phyloP scores from a whole-genome alignment of 495 filamentous ascomycete genomes.

The Penicillium simplicissimum region DNA sequence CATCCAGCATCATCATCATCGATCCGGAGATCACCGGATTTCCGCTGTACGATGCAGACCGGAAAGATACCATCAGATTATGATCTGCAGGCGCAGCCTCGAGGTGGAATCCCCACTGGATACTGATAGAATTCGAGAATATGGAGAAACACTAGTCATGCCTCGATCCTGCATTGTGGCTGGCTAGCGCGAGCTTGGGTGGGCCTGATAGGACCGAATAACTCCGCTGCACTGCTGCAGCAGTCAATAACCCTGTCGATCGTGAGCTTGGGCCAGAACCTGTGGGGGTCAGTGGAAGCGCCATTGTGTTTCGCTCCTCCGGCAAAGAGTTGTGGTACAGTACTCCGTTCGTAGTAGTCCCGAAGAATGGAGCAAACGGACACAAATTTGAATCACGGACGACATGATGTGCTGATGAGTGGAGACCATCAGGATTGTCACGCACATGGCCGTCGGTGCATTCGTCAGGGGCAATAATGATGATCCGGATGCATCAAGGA shows the following conservation, averaged over 20 bases:
- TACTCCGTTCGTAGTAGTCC: too few species aligned
- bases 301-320: background rate
- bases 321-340: background rate
- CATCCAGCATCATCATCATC: background rate
- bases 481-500: background rate
- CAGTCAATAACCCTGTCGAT: slow-evolving; percentile 15
- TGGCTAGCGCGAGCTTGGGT: slow-evolving; percentile 21
- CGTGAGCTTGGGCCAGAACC: slow-evolving; percentile 1
- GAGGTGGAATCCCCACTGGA: slow-evolving; percentile 1
- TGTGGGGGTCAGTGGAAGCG: background rate
- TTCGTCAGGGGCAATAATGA: background rate
- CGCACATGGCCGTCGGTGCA: background rate
- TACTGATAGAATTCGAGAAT: slow-evolving; percentile 1
- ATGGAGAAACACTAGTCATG: background rate
- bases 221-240: slow-evolving; percentile 5
- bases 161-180: slow-evolving; percentile 6
- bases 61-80: slow-evolving; percentile 14
- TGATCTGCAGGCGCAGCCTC: slow-evolving; percentile 21
- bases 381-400: background rate
- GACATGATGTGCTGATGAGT: background rate
- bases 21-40: slow-evolving; percentile 12
- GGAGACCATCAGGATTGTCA: background rate
- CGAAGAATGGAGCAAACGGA: background rate
- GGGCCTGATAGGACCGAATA: slow-evolving; percentile 14
- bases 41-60: background rate